Evolutionary conservation across 352 stramenopile genomes (phyloP).

Genomic region (Globisporangium ultimum): DNA sequence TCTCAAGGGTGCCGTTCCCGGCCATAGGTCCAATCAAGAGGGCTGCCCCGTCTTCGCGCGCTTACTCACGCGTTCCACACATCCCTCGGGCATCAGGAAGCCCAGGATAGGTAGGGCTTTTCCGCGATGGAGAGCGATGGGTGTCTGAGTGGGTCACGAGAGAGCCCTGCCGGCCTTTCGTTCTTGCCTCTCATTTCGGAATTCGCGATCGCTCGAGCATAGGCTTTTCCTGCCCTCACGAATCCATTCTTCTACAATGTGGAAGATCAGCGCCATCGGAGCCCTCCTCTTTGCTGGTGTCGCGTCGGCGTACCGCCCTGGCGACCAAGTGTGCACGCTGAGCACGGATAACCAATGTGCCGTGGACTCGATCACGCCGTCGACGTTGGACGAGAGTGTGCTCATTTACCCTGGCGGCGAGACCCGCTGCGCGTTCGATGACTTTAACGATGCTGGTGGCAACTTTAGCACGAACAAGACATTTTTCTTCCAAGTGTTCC

Average conservation of each 20-base stretch:
- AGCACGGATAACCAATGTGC: conserved; percentile 18
- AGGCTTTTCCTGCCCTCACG: background rate
- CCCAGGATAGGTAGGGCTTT: no score
- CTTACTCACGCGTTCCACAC: background rate
- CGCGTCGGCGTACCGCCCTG: conserved; percentile 6
- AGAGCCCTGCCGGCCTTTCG: no score
- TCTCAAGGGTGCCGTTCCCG: no score
- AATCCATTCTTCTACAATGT: background rate
- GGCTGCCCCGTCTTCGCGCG: no score
- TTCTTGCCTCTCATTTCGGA: conserved; percentile 12
- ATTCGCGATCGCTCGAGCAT: conserved; percentile 17
- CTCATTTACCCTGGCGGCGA: conserved; percentile 17
- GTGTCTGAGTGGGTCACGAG: background rate
- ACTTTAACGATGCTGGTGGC: background rate
- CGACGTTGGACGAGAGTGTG: conserved; percentile 17
- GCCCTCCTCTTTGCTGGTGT: conserved; percentile 1
- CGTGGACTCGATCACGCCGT: conserved; percentile 17
- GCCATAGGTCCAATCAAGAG: no score
- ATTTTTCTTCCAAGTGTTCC: conserved; percentile 45
- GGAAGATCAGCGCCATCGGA: background rate
- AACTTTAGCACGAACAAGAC: conserved; percentile 11
- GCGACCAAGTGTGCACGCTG: conserved; percentile 20
- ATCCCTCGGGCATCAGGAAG: background rate
- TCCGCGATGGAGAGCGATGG: background rate
- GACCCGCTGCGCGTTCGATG: conserved; percentile 12